A percentile compares a stretch with the other conserved stretches of the same genome.
phyloP scores from a whole-genome alignment of 805 yeast species.

The Cyberlindnera euphorbiiphila region DNA sequence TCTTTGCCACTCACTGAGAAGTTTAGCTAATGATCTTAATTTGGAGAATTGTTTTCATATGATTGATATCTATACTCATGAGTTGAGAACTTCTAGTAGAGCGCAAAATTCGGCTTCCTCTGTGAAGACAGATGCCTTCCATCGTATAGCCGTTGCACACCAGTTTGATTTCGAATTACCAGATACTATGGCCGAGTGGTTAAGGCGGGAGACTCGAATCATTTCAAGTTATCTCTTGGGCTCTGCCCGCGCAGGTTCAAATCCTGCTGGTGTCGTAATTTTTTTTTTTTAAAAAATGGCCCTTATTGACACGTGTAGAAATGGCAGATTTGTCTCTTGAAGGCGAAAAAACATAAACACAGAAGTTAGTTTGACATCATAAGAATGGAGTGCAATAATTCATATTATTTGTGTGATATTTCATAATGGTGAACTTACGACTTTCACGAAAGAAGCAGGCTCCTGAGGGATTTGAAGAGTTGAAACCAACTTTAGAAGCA shows the following conservation, averaged over 20 bases:
- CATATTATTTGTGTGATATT: too few species aligned
- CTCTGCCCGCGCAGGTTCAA: slow-evolving; percentile 47
- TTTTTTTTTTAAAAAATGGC: slow-evolving; percentile 18
- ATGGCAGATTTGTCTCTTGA: slow-evolving; percentile 3
- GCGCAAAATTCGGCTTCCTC: too few species aligned
- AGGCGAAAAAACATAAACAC: neutral
- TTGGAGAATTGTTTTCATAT: too few species aligned
- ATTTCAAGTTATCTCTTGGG: slow-evolving; percentile 37
- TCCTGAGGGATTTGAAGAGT: slow-evolving; percentile 70
- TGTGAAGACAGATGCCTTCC: too few species aligned
- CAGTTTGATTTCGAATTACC: slow-evolving; percentile 1
- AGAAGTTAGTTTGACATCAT: neutral
- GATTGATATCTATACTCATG: too few species aligned
- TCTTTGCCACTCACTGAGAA: too few species aligned
- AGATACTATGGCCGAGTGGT: slow-evolving; percentile 46
- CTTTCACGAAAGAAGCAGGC: slow-evolving; percentile 45
- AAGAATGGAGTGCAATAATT: neutral
- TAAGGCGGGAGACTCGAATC: slow-evolving; percentile 45
- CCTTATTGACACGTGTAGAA: slow-evolving; percentile 6
- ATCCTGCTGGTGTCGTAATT: slow-evolving; percentile 42
- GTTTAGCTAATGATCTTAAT: too few species aligned
- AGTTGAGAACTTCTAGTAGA: too few species aligned
- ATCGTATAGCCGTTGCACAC: neutral
- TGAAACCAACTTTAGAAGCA: slow-evolving; percentile 61
- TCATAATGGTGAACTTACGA: slow-evolving; percentile 43